Evolutionary conservation across 2,329 filamentous ascomycete genomes (phyloP).

Genomic region (Calonectria henricotiae): DNA sequence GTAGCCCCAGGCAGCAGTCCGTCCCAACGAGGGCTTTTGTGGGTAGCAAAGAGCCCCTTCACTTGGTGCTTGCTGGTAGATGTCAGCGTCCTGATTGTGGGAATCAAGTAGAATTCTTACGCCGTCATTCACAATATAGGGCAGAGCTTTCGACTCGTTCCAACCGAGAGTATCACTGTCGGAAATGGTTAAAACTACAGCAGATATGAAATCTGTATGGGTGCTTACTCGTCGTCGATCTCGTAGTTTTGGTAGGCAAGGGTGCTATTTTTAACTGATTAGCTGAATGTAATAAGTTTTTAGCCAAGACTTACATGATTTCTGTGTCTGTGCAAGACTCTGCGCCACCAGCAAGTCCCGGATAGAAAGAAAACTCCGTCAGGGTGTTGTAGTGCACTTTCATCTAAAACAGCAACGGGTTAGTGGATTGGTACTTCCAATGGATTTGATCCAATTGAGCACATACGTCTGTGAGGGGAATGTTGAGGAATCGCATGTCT

Average conservation of each 20-base stretch:
- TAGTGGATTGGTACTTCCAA: not conserved
- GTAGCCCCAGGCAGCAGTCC: not conserved
- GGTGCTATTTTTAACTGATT: not conserved
- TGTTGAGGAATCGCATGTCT: not conserved
- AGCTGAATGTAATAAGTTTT: not conserved
- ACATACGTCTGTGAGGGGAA: conserved; percentile 4
- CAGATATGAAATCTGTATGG: not conserved
- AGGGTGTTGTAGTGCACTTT: not conserved
- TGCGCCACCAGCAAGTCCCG: not conserved
- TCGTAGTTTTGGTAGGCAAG: not conserved
- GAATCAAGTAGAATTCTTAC: not conserved
- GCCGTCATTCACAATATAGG: conserved; percentile 7
- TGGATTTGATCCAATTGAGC: not conserved
- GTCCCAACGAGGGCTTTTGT: not conserved
- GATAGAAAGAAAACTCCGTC: not conserved
- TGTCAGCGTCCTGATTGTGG: not conserved
- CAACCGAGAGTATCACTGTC: conserved; percentile 1
- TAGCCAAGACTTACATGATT: not conserved
- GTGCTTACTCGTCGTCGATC: conserved; percentile 2
- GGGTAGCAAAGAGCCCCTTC: not conserved
- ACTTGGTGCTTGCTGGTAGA: not conserved
- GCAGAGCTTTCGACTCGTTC: not conserved
- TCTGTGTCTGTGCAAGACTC: conserved; percentile 1
- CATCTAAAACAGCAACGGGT: not conserved
- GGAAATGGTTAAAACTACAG: not conserved